Base-by-base conservation (phyloP, 257 asterid species). In the Leptodermis oblonga region DNA sequence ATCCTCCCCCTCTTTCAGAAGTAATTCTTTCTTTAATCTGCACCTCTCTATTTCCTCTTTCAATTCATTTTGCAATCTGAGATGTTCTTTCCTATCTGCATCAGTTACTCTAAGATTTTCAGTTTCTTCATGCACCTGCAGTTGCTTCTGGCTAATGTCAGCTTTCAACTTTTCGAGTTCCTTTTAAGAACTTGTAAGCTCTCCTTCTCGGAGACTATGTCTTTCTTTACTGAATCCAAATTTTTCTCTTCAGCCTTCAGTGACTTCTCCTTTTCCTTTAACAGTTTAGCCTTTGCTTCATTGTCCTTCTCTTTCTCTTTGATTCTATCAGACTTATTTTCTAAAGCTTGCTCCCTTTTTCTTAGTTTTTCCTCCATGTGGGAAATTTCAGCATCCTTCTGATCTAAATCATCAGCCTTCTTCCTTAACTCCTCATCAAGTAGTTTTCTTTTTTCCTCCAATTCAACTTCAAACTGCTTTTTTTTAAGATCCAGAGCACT, bases 251-350 rank as follows among this genome's bases (percentile, higher is more conserved):
- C 89, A 54, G 48, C 71, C 75, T 83, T 86, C 67, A 87, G 63
- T 69, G 85, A 77, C 83, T 82, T 87, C 74, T 92, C 96, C 72
- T 71, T 87, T 51, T 87, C 89, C 78, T 89, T 86, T 73, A 87
- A 71, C 69, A 69, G 82, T 75, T 87, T 87, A 82, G 70, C 67
- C 85, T 81, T 81, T 59, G 52, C 62, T 75, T 85, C 94, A 62
- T 65, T 54, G 31, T 89, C 90, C 79, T 81, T 85, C 84, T 85
- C 98, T 81, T 80, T 87, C 84, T 82, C 96, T 75, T 85, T 87
- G n/a, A 81, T 78, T 80, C 90, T 82, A 22, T 85, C 87, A 12
- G 83, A 77, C 83, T 87, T 88, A 75, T 74, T 83, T 67, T 80
- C 94, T 71, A 87, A 73, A 4, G 82, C 82, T 69, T 81, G 86